Evolutionary conservation across 176 grass and related monocot species (phyloP).

Genomic region (Avena sativa): DNA sequence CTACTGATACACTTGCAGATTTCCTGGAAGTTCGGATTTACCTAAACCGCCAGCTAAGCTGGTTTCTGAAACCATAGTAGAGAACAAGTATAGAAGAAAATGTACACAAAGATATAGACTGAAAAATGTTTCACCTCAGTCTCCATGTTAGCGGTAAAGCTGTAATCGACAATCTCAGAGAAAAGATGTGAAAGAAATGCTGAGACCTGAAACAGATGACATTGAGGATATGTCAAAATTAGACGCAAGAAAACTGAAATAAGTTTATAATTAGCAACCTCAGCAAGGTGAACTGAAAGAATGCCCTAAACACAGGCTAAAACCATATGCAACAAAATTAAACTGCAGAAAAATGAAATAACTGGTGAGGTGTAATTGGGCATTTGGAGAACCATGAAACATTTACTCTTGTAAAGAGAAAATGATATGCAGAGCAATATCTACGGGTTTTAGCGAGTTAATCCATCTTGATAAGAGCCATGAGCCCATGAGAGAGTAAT

Average conservation of each 20-base stretch:
- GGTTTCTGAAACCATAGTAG: slow-evolving; percentile 25
- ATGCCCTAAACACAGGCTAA: not conserved
- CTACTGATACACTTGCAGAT: slow-evolving; percentile 16
- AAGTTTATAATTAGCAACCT: slow-evolving; percentile 27
- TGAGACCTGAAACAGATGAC: slow-evolving; percentile 62
- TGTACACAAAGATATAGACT: slow-evolving; percentile 13
- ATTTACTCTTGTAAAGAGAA: not conserved
- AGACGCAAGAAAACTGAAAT: slow-evolving; percentile 5
- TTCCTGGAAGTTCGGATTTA: slow-evolving; percentile 11
- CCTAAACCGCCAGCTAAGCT: slow-evolving; percentile 1
- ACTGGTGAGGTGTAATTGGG: not conserved
- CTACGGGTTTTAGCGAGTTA: not conserved
- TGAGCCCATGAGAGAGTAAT: not conserved
- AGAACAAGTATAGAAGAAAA: slow-evolving; percentile 37
- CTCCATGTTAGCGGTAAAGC: slow-evolving; percentile 97
- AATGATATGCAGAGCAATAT: slow-evolving; percentile 20
- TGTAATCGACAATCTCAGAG: slow-evolving; percentile 81
- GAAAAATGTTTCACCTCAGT: slow-evolving; percentile 73
- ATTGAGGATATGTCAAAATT: slow-evolving; percentile 29
- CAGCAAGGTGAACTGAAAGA: slow-evolving; percentile 34
- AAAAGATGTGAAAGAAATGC: slow-evolving; percentile 90
- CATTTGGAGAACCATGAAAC: slow-evolving; percentile 36
- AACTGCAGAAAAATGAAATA: slow-evolving; percentile 19
- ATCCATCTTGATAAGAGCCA: slow-evolving; percentile 11
- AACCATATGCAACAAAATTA: slow-evolving; percentile 2